Percentiles rank a stretch among this genome's conserved stretches.
Evolutionary conservation across 106 monocot species (phyloP).

Genomic region (Dioscorea zingiberensis): DNA sequence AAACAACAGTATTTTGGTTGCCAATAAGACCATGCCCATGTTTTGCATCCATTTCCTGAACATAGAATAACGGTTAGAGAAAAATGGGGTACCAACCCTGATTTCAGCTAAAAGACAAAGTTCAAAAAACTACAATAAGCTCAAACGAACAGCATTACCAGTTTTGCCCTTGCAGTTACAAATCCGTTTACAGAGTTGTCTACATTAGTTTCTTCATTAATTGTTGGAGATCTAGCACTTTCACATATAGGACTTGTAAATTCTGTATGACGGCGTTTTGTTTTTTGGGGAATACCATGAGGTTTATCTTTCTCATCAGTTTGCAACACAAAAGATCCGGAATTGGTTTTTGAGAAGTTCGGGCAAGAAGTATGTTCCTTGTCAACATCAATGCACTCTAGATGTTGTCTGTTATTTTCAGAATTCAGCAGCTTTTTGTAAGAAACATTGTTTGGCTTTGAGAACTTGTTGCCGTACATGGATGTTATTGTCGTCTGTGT

Average conservation of each 20-base stretch:
- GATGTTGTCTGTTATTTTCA: slow-evolving; percentile 12
- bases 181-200: slow-evolving; percentile 48
- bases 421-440: slow-evolving; percentile 27
- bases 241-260: slow-evolving; percentile 92
- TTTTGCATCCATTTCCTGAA: slow-evolving; percentile 78
- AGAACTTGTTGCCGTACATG: slow-evolving; percentile 34
- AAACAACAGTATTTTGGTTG: slow-evolving; percentile 31
- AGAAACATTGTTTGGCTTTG: slow-evolving; percentile 25
- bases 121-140: not conserved
- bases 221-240: slow-evolving; percentile 39
- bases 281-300: slow-evolving; percentile 18
- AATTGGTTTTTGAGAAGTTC: not conserved
- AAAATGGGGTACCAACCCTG: not conserved
- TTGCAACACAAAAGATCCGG: slow-evolving; percentile 9
- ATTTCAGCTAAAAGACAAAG: not conserved
- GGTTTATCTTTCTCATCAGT: slow-evolving; percentile 49
- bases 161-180: slow-evolving; percentile 81
- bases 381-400: slow-evolving; percentile 39
- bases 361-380: slow-evolving; percentile 9
- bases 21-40: slow-evolving; percentile 42
- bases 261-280: slow-evolving; percentile 57
- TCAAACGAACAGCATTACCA: slow-evolving; percentile 38
- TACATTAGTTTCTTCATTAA: slow-evolving; percentile 45
- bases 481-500: slow-evolving; percentile 67
- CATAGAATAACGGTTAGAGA: slow-evolving; percentile 1